A percentile compares a stretch with the other conserved stretches of the same genome.
Conservation (phyloP, 2,329 filamentous ascomycete species). For the Fusarium burgessii region DNA sequence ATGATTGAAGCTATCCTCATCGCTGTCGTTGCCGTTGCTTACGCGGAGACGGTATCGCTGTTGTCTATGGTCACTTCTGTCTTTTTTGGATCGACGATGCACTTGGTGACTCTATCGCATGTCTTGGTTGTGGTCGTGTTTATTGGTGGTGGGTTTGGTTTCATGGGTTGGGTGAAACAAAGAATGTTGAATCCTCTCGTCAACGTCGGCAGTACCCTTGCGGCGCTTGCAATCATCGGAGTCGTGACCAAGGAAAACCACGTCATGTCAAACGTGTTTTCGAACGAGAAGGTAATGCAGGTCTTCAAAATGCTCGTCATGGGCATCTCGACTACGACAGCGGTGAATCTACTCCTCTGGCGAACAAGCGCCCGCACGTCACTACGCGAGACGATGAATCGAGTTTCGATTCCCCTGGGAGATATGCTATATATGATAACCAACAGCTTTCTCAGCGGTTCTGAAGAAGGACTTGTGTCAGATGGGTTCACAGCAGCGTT, state of each 20-base stretch:
- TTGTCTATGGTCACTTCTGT: constrained; percentile 88
- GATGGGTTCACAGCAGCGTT: constrained; percentile 72
- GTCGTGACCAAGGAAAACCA: constrained; percentile 91
- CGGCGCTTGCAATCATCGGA: constrained; percentile 89
- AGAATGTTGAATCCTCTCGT: constrained; percentile 81
- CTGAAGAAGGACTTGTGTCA: constrained; percentile 79
- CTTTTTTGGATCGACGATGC: constrained; percentile 76
- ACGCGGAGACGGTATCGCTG: constrained; percentile 75
- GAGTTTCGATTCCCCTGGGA: constrained; percentile 79
- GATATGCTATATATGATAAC: constrained; percentile 87
- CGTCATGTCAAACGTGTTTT: constrained; percentile 86
- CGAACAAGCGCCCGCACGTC: constrained; percentile 80
- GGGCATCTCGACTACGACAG: constrained; percentile 76
- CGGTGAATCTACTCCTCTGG: constrained; percentile 82
- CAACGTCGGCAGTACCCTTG: constrained; percentile 85
- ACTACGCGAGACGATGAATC: constrained; percentile 77
- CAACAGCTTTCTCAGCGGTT: constrained; percentile 83
- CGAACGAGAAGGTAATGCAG: constrained; percentile 82
- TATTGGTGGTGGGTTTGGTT: constrained; percentile 85
- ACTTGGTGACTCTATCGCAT: constrained; percentile 78
- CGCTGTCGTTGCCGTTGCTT: constrained; percentile 81
- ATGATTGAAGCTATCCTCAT: constrained; percentile 89
- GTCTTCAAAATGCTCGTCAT: constrained; percentile 85
- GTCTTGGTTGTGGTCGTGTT: constrained; percentile 84
- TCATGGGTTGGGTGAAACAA: constrained; percentile 90